Base-by-base conservation (phyloP, 2,329 filamentous ascomycete species). In the Epichloe amarillans region DNA sequence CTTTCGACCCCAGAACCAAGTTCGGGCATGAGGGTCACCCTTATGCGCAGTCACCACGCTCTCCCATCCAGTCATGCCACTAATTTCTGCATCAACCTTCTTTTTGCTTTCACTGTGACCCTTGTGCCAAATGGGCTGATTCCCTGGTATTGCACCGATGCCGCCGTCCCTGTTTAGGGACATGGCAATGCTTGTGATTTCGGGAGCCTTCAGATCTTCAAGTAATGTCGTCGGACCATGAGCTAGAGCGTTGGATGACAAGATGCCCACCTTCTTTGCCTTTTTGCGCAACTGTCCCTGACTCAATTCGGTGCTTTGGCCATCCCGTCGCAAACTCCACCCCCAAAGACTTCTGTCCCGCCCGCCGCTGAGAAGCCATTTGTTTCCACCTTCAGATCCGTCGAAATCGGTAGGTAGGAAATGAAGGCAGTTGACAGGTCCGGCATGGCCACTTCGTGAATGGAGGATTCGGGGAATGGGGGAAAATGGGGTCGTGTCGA, bases 1-100 rank as follows among this genome's bases (percentile, higher is more conserved):
- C 68, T 94, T 96, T 51, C 88, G 83, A 5, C 91, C 93, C 90
- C 93, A 97, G 69, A 96, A 96, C 93, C 93, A 98, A 1, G 93
- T 97, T 49, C 93, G 81, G 17, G 89, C 93, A 62, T 80, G 86
- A 43, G 82, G 77, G 61, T 97, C 91, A 48, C 84, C 81, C 61
- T 84, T 84, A 64, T 98, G 94, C 10, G 89, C 91, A 4, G 93
- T 98, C 2, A 98, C 80, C 6, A 98, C 83, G 62, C 91, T 96
- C 66, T 98, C 94, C 93, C 93, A 98, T 1, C 93, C 93, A 3
- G 90, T 95, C 72, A 82, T 82, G 46, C 82, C 78, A 59, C 83
- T 86, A 51, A 82, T 73, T 57, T 88, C 83, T 3, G 85, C 82
- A 65, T 89, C 83, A 10, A 76, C 70, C n/a, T 69, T 62, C 52